These are phyloP conservation scores for Leptographium flavum DNA, from an alignment of 2,329 filamentous ascomycete species.

Conservation along the genomic window DNA sequence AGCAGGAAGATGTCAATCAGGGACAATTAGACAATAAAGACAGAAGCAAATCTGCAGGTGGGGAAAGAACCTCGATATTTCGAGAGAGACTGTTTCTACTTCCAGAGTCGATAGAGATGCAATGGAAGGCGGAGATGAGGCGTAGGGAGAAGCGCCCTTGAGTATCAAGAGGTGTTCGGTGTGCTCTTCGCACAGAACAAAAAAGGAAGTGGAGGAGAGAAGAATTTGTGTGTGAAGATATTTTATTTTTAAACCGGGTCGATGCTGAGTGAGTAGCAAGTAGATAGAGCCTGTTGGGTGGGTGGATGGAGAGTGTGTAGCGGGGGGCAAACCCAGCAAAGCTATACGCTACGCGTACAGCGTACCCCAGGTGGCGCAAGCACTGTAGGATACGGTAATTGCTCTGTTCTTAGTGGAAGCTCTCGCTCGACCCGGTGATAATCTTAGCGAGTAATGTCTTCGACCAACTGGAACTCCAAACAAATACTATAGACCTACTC, in stretches of 20 bases:
- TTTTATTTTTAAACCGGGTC: slow-evolving; percentile 14
- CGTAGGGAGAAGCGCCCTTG: background rate
- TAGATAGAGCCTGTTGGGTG: background rate
- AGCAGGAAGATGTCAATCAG: background rate
- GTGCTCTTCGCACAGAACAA: slow-evolving; percentile 3
- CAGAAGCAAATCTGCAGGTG: background rate
- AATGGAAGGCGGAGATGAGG: background rate
- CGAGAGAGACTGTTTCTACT: background rate
- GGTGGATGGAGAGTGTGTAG: background rate
- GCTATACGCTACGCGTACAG: no score
- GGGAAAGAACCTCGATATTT: background rate
- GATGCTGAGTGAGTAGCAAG: slow-evolving; percentile 6
- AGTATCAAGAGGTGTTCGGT: background rate
- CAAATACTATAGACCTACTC: no score
- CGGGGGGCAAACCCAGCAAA: no score
- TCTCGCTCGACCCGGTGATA: no score
- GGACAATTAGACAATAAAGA: background rate
- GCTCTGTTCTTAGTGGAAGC: no score
- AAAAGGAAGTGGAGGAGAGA: slow-evolving; percentile 5
- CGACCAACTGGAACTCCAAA: no score
- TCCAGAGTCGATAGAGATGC: background rate
- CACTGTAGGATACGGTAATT: no score
- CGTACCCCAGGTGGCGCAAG: no score
- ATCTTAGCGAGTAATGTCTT: no score
- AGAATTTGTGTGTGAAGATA: slow-evolving; percentile 13